These are phyloP conservation scores for Podila epigama DNA, from an alignment of 192 early-diverging fungal species.

Conservation along the genomic window DNA sequence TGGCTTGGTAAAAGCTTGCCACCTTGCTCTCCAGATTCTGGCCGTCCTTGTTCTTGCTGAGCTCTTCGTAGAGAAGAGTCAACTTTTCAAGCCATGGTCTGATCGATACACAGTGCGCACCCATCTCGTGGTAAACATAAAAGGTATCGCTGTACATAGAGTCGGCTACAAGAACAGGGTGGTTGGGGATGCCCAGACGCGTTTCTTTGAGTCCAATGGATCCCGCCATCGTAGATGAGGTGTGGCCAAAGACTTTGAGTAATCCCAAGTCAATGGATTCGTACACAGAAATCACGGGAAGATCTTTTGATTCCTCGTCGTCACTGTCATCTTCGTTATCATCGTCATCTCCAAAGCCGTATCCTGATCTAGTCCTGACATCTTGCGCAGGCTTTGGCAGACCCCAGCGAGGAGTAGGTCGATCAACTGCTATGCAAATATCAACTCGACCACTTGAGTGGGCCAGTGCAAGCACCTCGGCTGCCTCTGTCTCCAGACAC, in stretches of 20 bases:
- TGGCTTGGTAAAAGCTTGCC: conserved; percentile 12
- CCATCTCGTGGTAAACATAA: conserved; percentile 74
- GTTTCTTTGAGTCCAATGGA: conserved; percentile 26
- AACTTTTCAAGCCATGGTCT: conserved; percentile 61
- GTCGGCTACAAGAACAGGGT: conserved; percentile 65
- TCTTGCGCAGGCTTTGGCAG: no score
- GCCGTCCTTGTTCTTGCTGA: conserved; percentile 11
- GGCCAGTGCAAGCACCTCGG: conserved; percentile 64
- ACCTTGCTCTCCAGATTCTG: conserved; percentile 11
- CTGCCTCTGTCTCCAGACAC: conserved; percentile 49
- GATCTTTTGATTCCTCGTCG: no score
- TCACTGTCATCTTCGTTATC: conserved; percentile 5
- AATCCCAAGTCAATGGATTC: conserved; percentile 51
- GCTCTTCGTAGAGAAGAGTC: conserved; percentile 22
- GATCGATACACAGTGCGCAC: conserved; percentile 71
- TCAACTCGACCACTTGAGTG: conserved; percentile 68
- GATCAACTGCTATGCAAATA: conserved; percentile 66
- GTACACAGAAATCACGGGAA: conserved; percentile 39
- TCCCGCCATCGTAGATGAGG: not conserved
- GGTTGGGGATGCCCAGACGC: conserved; percentile 53
- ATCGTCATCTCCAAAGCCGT: not conserved
- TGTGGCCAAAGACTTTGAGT: conserved; percentile 25
- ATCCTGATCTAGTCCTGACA: conserved; percentile 1
- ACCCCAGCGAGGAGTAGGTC: conserved; percentile 48
- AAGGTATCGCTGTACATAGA: conserved; percentile 66